Percentiles rank a stretch among this genome's conserved stretches.
Conservation (phyloP, 2,329 filamentous ascomycete genomes). For the Fusarium austroafricanum region DNA sequence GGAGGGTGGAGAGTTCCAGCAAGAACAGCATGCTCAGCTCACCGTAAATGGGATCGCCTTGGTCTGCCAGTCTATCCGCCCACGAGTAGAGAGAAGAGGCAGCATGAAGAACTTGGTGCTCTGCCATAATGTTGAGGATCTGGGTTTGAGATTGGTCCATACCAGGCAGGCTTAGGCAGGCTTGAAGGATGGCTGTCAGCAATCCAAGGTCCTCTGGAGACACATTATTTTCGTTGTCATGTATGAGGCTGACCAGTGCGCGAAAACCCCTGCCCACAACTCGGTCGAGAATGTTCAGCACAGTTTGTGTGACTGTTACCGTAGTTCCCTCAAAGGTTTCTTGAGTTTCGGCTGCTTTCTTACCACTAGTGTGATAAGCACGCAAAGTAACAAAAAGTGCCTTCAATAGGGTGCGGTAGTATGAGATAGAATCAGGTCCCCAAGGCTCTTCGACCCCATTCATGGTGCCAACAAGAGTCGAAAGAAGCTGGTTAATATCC, state of each 20-base stretch:
- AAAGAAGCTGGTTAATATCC: conserved; percentile 64
- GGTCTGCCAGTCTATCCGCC: conserved; percentile 83
- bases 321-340: conserved; percentile 52
- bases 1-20: conserved; percentile 85
- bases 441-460: conserved; percentile 67
- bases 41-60: conserved; percentile 89
- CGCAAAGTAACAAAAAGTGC: conserved; percentile 86
- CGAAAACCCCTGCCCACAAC: conserved; percentile 87
- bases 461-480: conserved; percentile 64
- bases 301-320: conserved; percentile 65
- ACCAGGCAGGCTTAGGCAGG: conserved; percentile 81
- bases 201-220: conserved; percentile 87
- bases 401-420: conserved; percentile 86
- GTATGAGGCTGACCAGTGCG: conserved; percentile 81
- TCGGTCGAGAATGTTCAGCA: conserved; percentile 83
- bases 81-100: conserved; percentile 92
- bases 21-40: conserved; percentile 92
- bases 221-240: conserved; percentile 72
- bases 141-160: conserved; percentile 78
- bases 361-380: conserved; percentile 63
- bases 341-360: conserved; percentile 49
- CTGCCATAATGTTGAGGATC: conserved; percentile 75
- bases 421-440: conserved; percentile 65
- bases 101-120: conserved; percentile 80
- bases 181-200: conserved; percentile 88